These are phyloP conservation scores for Tetradesmus obliquus DNA, from an alignment of 139 green algal species.

Conservation along the genomic window DNA sequence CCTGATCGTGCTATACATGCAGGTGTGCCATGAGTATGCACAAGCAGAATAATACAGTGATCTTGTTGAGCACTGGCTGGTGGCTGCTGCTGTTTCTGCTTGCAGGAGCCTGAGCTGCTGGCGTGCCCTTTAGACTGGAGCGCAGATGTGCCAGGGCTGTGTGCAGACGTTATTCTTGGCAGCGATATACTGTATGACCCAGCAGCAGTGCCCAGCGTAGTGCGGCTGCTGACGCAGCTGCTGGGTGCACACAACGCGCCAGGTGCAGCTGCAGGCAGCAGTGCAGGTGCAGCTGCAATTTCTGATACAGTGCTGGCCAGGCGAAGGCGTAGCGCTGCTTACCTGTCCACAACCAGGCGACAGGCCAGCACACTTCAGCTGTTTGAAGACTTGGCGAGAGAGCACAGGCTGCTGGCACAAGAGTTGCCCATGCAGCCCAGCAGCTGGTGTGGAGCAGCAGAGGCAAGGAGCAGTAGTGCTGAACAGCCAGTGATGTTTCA, in stretches of 20 bases:
- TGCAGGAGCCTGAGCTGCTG: constrained; percentile 8
- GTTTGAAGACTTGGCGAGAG: constrained; percentile 23
- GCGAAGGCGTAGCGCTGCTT: constrained; percentile 9
- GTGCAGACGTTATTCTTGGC: constrained; percentile 63
- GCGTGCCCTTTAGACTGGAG: constrained; percentile 32
- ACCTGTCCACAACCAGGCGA: constrained; percentile 44
- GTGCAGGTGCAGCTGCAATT: background rate
- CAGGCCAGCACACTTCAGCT: constrained; percentile 50
- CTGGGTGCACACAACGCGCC: background rate
- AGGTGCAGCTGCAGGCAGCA: background rate
- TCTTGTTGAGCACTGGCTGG: background rate
- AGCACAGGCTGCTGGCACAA: constrained; percentile 24
- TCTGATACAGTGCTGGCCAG: background rate
- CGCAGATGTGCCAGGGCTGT: constrained; percentile 32
- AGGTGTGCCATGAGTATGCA: too few relatives aligned
- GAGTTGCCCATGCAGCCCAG: background rate
- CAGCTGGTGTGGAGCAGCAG: background rate
- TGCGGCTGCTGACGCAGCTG: constrained; percentile 15
- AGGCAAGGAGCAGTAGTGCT: background rate
- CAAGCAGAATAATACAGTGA: too few relatives aligned
- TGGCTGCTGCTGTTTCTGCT: background rate
- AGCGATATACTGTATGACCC: constrained; percentile 83
- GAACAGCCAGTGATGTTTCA: constrained; percentile 15
- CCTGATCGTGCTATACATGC: too few relatives aligned
- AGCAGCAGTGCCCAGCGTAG: constrained; percentile 30